Percentiles rank a stretch among this genome's conserved stretches.
These are phyloP conservation scores for Vitis amurensis DNA, from an alignment of 164 flowering plant species.

Conservation along the genomic window DNA sequence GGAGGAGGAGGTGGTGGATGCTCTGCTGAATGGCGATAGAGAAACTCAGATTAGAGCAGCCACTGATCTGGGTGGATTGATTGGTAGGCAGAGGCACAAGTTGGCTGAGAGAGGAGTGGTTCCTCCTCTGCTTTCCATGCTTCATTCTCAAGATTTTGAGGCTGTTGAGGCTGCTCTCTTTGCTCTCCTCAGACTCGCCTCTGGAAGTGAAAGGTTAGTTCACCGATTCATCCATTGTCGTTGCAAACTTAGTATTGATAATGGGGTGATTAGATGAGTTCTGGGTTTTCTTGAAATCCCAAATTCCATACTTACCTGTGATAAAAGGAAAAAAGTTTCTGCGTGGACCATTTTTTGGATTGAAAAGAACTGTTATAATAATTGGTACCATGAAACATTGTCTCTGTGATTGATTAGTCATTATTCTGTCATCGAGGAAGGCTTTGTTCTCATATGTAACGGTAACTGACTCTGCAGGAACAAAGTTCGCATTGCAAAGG, in stretches of 20 bases:
- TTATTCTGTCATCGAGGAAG: no score
- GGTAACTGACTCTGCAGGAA: slow-evolving; percentile 38
- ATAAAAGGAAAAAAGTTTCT: no score
- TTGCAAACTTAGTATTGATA: no score
- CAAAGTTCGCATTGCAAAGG: slow-evolving; percentile 47
- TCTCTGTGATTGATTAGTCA: no score
- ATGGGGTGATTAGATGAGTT: no score
- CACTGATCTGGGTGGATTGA: slow-evolving; percentile 26
- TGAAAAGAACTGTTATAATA: no score
- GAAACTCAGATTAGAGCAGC: slow-evolving; percentile 43
- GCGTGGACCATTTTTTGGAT: no score
- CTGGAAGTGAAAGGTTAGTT: slow-evolving; percentile 52
- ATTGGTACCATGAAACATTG: no score
- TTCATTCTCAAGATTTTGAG: slow-evolving; percentile 31
- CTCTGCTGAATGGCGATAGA: slow-evolving; percentile 36
- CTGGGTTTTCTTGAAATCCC: no score
- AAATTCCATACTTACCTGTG: no score
- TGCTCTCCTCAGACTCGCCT: slow-evolving; percentile 62
- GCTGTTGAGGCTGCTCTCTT: slow-evolving; percentile 51
- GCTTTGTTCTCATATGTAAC: no score
- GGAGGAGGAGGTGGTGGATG: slow-evolving; percentile 39
- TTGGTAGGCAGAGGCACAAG: slow-evolving; percentile 35
- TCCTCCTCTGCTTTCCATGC: slow-evolving; percentile 44
- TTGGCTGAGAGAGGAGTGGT: slow-evolving; percentile 43
- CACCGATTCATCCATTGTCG: background rate